Base-by-base conservation (phyloP, 768 basidiomycete genomes). In the Suillus subluteus region DNA sequence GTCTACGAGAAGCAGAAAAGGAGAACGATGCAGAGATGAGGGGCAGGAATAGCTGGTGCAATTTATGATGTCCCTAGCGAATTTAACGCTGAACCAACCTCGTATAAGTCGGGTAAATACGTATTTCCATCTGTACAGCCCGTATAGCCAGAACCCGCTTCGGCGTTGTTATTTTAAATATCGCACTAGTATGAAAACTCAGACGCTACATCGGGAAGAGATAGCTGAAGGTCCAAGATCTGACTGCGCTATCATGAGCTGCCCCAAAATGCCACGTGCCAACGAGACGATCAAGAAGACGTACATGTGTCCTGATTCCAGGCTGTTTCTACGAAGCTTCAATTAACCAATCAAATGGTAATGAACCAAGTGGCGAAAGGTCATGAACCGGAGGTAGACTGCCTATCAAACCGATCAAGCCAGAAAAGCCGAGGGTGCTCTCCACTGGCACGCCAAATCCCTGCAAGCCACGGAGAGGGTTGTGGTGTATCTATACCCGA, bases 91-190 rank as follows among this genome's bases (percentile, higher is more conserved):
- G 68, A 69, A 74, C 67, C 72, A 75, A 69, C 68, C 56, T 74
- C 71, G 76, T 73, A 76, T 72, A 64, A 41, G 41, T 75, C 67
- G 66, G 59, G 62, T 73, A 68, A 75, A 70, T 76, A 75, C 69
- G 73, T 76, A 76, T 74, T 75, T 68, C 76, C 77, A 76, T 72
- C 69, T 71, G 75, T 76, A 76, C 74, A 76, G 76, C 73, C 71
- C 70, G 68, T 70, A 72, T 68, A 70, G 74, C 70, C 66, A 67
- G 65, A 69, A 62, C 12, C 64, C 43, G 64, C 65, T 65, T 74
- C 69, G 76, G 77, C 68, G 68, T 64, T 70, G 74, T 70, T 74
- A 74, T 74, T 76, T 74, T 74, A 69, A 72, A 75, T 69, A 68
- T 68, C 66, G 55, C 62, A 66, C 70, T 65, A 69, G 72, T 69